Conservation (phyloP, 2,329 filamentous ascomycete species). For the Fusarium anthophilum region DNA sequence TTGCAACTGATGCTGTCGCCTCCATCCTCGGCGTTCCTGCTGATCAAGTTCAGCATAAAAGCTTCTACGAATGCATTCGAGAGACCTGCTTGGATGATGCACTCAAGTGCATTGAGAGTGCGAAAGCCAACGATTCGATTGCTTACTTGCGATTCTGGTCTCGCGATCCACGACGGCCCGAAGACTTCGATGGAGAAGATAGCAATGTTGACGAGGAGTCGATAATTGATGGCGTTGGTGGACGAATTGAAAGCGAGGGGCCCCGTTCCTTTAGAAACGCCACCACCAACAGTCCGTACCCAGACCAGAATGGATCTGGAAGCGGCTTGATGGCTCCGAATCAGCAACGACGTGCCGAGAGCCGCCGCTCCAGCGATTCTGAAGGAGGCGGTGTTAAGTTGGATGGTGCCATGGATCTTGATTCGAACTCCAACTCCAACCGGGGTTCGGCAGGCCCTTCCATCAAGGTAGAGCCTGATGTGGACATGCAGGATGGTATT, state of each 20-base stretch:
- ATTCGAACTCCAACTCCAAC: conserved; percentile 41
- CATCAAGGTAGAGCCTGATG: conserved; percentile 51
- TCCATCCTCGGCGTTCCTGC: conserved; percentile 79
- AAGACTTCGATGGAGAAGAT: conserved; percentile 57
- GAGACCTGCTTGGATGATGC: conserved; percentile 80
- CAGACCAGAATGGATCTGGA: neutral
- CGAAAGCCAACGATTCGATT: conserved; percentile 91
- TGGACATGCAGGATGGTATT: conserved; percentile 30
- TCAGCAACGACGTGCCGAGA: conserved; percentile 16
- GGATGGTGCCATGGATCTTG: conserved; percentile 54
- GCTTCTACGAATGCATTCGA: conserved; percentile 89
- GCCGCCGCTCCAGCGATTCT: conserved; percentile 51
- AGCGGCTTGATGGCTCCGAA: neutral
- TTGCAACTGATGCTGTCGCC: conserved; percentile 79
- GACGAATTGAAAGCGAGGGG: neutral
- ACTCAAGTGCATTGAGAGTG: conserved; percentile 81
- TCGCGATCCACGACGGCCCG: conserved; percentile 73
- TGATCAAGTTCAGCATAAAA: conserved; percentile 75
- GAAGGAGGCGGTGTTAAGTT: conserved; percentile 59
- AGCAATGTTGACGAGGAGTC: conserved; percentile 48
- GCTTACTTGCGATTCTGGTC: conserved; percentile 90
- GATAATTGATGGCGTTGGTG: neutral
- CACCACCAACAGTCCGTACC: neutral
- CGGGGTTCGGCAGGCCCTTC: conserved; percentile 37
- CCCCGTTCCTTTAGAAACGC: neutral